These are phyloP conservation scores for Fonsecaea pugnacius DNA, from an alignment of 2,329 filamentous ascomycete species.

Conservation along the genomic window DNA sequence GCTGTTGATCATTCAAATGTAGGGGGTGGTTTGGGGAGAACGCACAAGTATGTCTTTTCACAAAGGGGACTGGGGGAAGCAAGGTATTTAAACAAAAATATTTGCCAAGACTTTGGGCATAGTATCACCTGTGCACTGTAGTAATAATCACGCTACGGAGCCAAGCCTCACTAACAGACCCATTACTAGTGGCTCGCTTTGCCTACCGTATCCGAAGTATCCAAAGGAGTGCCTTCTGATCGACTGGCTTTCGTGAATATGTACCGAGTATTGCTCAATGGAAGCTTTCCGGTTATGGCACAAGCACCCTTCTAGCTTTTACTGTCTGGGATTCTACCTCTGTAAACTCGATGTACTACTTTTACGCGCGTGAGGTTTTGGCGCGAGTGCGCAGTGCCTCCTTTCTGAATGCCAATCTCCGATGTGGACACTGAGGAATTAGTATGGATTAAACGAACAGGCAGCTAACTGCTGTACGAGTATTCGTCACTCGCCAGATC, in stretches of 20 bases:
- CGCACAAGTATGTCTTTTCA: slow-evolving; percentile 18
- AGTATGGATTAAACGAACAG: neutral
- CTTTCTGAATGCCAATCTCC: slow-evolving; percentile 1
- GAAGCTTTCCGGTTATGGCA: too few species aligned
- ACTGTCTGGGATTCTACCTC: neutral
- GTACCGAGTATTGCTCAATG: too few species aligned
- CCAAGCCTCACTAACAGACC: neutral
- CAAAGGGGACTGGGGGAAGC: slow-evolving; percentile 12
- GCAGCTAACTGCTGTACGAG: neutral
- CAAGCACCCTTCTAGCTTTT: neutral
- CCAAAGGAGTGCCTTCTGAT: too few species aligned
- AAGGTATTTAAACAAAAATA: slow-evolving; percentile 9
- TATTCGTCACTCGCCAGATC: too few species aligned
- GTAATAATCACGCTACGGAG: neutral
- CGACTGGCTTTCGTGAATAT: neutral
- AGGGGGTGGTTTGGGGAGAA: slow-evolving; percentile 10
- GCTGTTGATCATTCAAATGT: neutral
- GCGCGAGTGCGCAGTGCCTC: neutral
- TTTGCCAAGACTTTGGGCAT: neutral
- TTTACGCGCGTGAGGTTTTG: neutral
- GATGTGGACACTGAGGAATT: neutral
- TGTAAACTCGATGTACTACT: neutral
- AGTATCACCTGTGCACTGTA: neutral
- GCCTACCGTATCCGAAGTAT: too few species aligned
- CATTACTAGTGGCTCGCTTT: neutral